A percentile compares a stretch with the other conserved stretches of the same genome.
These are phyloP conservation scores for Boletus reticuloceps DNA, from an alignment of 768 basidiomycete species.

Conservation along the genomic window DNA sequence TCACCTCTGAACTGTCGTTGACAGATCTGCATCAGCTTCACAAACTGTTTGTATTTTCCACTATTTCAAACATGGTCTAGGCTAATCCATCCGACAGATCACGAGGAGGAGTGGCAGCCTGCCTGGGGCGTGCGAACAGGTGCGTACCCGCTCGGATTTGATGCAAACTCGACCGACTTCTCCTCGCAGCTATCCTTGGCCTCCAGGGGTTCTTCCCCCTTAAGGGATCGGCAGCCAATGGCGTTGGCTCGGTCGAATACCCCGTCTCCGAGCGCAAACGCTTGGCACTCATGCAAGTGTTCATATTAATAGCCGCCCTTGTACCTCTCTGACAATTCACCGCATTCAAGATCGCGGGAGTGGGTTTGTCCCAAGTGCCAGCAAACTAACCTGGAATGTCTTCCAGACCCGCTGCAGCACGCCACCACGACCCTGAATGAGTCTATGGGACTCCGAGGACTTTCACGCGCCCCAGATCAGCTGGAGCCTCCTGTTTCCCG, in stretches of 20 bases:
- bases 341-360: constrained; percentile 59
- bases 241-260: constrained; percentile 85
- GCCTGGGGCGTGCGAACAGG: constrained; percentile 98
- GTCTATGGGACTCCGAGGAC: constrained; percentile 22
- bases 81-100: constrained; percentile 51
- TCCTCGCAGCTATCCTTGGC: constrained; percentile 69
- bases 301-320: constrained; percentile 9
- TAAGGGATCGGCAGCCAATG: constrained; percentile 82
- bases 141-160: constrained; percentile 31
- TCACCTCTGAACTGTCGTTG: constrained; percentile 5
- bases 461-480: constrained; percentile 13
- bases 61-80: constrained; percentile 27
- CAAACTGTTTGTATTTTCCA: constrained; percentile 60
- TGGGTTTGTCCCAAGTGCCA: constrained; percentile 80
- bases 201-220: constrained; percentile 88
- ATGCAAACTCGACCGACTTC: constrained; percentile 13
- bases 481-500: constrained; percentile 15
- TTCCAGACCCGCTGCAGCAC: constrained; percentile 58
- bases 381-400: constrained; percentile 59
- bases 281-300: constrained; percentile 67
- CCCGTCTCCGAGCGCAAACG: constrained; percentile 73
- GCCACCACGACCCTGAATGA: constrained; percentile 15
- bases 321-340: constrained; percentile 8
- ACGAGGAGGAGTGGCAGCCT: constrained; percentile 97
- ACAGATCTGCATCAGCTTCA: constrained; percentile 92